Base-by-base conservation (phyloP, 306 rosid genomes). In the Prunus fruticosa region DNA sequence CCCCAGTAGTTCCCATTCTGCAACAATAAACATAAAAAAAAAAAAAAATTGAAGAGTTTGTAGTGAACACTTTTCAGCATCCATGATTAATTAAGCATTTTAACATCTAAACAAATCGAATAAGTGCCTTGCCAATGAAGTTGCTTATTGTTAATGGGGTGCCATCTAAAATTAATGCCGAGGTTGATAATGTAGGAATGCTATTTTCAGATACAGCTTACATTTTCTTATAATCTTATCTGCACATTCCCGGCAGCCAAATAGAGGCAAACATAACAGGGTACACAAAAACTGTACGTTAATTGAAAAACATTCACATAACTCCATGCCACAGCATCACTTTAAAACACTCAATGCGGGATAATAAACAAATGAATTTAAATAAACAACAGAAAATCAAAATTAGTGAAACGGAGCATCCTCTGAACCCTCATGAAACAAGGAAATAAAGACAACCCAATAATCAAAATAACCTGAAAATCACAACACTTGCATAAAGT, bases 1-100 rank as follows among this genome's bases (percentile, higher is more conserved):
- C 76, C 52, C 86, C 96, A 14, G 89, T 60, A 81, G 90, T 92
- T 57, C 88, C 97, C 99, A 95, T 95, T 81, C 97, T 95, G 86
- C 82, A 78, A 27, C 18, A 51, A 11, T 8, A 51, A 16, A 51
- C 56, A 51, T 51, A 51, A 16, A 0, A 34, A 3, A 16, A 51
- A 34, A 3, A 16, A 51, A 3, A 16, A 2, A n/a, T n/a, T 16
- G 18, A 30, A 51, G 56, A 51, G 6, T 51, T 51, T 15, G 18
- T 51, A 51, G 2, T 50, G 15, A 51, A 16, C 20, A 51, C n/a
- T 16, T 16, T 51, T 2, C 6, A 13, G n/a, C 56, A 51, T 16
- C 56, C 15, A 15, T 51, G 56, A 51, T 51, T 16, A 51, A 12
- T 14, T 16, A 51, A 13, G n/a, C 56, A 51, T 8, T 46, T 8